Conservation (phyloP, 2,329 filamentous ascomycete genomes). For the Rhynchosporium graminicola region DNA sequence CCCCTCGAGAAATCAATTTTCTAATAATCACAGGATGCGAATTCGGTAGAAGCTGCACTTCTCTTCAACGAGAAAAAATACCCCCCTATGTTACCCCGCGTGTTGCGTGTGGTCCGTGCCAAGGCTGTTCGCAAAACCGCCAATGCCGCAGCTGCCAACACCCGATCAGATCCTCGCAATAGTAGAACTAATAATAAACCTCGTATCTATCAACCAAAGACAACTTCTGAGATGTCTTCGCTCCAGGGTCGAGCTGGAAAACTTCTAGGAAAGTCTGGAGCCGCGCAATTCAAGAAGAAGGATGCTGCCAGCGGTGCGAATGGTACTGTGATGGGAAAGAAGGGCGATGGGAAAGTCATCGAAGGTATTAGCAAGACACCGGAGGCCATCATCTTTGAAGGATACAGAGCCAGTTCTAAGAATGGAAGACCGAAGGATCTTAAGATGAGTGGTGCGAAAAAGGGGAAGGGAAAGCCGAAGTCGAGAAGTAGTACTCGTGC, state of each 20-base stretch:
- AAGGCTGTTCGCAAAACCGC: slow-evolving; percentile 45
- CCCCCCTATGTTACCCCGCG: slow-evolving; percentile 87
- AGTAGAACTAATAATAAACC: slow-evolving; percentile 42
- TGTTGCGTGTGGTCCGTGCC: slow-evolving; percentile 82
- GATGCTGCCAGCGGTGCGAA: slow-evolving; percentile 36
- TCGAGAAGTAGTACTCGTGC: slow-evolving; percentile 41
- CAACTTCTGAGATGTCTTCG: slow-evolving; percentile 68
- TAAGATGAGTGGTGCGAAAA: slow-evolving; percentile 59
- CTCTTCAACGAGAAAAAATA: slow-evolving; percentile 89
- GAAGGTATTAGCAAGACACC: slow-evolving; percentile 53
- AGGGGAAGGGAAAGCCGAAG: slow-evolving; percentile 47
- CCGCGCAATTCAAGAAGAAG: slow-evolving; percentile 43
- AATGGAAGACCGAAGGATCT: slow-evolving; percentile 64
- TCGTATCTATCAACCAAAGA: slow-evolving; percentile 65
- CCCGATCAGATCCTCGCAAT: slow-evolving; percentile 35
- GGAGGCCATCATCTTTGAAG: slow-evolving; percentile 78
- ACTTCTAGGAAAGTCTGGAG: slow-evolving; percentile 70
- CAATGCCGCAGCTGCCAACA: slow-evolving; percentile 30
- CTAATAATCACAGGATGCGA: slow-evolving; percentile 61
- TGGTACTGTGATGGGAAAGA: slow-evolving; percentile 31
- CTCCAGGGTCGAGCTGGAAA: slow-evolving; percentile 72
- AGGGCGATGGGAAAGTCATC: slow-evolving; percentile 22
- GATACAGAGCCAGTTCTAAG: slow-evolving; percentile 68
- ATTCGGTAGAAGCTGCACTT: slow-evolving; percentile 87
- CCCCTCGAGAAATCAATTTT: neutral